Evolutionary conservation across 1,139 yeast genomes (phyloP), one percentile per base, ranked within the genome.

Genomic region (Diutina siamensis): DNA sequence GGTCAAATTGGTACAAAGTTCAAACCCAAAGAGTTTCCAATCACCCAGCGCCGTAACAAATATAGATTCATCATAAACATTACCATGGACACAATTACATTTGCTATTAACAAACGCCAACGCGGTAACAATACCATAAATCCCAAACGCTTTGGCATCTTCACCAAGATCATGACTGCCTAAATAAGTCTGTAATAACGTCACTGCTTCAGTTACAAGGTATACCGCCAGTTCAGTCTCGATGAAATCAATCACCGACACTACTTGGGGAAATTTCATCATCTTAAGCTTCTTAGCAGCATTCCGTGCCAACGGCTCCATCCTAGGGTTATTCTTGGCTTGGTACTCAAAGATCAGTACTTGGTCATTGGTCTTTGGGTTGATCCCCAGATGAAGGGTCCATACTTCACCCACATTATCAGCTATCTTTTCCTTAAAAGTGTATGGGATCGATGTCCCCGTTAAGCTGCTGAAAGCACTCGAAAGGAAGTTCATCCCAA

Each of bases 1-100:
- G 21, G 63, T 64, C 47, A 70, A 55, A 50, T 71, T 76, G 1
- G 83, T 72, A 47, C 83, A 68, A 3, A 84, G 61, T 59, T 89
- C 97, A 55, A 88, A 77, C 1, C 96, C 96, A 52, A 85, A 84
- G 22, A 89, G 59, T 49, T 80, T 83, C 94, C 95, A 86, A 55
- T 85, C 95, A 8, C 96, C 95, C 20, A 70, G 73, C 13, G 51
- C 51, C 47, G 75, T 83, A 13, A 86, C 78, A 59, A 64, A 87
- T 0, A 89, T 71, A 0, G 85, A 74, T 27, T 65, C 54, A 12
- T 58, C 47, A 50, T 75, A 70, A 35, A 88, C 55, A 49, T 79
- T 78, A 1, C 89, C 92, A 54, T 85, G 83, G 2, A 83, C 65
- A 27, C 82, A 76, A 20, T 71, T 63, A 18, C 85, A 86, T 48